These are phyloP conservation scores for Candida sonorensis DNA, from an alignment of 805 yeast species.

Conservation along the genomic window DNA sequence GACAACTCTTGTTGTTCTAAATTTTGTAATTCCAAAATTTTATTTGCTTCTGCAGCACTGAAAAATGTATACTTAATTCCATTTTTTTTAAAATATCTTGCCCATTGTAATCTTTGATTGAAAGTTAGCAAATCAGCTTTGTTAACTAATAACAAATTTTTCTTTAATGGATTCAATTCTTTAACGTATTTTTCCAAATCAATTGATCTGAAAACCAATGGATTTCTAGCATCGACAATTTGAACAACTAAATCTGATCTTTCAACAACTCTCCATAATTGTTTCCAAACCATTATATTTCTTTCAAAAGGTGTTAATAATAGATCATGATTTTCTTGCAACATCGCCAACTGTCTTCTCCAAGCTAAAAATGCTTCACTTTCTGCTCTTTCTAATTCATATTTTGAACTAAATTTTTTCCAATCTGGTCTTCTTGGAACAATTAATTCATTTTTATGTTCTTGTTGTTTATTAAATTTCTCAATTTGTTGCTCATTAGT, in stretches of 20 bases:
- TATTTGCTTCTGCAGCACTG: conserved; percentile 84
- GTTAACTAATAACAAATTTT: conserved; percentile 78
- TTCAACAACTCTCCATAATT: conserved; percentile 96
- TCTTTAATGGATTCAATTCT: conserved; percentile 69
- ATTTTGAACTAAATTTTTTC: conserved; percentile 63
- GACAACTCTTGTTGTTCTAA: conserved; percentile 31
- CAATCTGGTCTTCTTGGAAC: conserved; percentile 94
- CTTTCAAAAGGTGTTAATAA: conserved; percentile 94
- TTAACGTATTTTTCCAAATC: conserved; percentile 78
- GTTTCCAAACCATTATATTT: conserved; percentile 97
- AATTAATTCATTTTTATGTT: conserved; percentile 60
- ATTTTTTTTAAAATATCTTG: conserved; percentile 63
- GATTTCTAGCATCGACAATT: conserved; percentile 96
- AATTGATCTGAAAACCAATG: conserved; percentile 78
- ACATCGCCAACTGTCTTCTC: conserved; percentile 82
- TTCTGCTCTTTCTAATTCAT: conserved; percentile 79
- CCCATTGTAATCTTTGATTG: conserved; percentile 81
- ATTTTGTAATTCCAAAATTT: conserved; percentile 57
- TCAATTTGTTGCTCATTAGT: conserved; percentile 59
- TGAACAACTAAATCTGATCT: conserved; percentile 92
- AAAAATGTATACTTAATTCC: conserved; percentile 84
- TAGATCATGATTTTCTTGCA: conserved; percentile 81
- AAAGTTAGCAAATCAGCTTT: conserved; percentile 84
- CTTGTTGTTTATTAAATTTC: conserved; percentile 54
- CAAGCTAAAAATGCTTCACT: conserved; percentile 87